Evolutionary conservation across 345 rosid species (phyloP).

Genomic region (Passiflora organensis): DNA sequence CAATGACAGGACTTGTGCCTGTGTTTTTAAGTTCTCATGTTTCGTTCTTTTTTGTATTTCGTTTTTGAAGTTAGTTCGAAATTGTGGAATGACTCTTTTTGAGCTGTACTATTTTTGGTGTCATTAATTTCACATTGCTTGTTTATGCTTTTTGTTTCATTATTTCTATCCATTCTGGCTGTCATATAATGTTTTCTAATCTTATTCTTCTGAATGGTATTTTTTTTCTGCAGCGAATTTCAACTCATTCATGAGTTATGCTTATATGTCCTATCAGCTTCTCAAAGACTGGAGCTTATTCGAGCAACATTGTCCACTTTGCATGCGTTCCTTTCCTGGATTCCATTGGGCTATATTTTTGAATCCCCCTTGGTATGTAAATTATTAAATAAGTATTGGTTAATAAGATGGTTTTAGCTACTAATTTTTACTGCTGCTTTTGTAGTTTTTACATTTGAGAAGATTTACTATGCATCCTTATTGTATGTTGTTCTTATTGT

Average conservation of each 20-base stretch:
- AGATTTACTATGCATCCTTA: constrained; percentile 15
- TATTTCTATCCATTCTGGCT: neutral
- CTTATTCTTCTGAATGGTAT: constrained; percentile 8
- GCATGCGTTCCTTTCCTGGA: constrained; percentile 99
- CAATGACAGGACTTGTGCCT: too few species aligned
- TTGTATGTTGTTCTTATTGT: neutral
- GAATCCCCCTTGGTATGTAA: constrained; percentile 86
- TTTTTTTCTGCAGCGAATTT: constrained; percentile 73
- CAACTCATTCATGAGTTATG: constrained; percentile 98
- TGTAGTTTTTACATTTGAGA: neutral
- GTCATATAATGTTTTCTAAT: neutral
- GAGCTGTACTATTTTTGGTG: too few species aligned
- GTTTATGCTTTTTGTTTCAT: neutral
- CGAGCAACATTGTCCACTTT: constrained; percentile 89
- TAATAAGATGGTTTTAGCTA: too few species aligned
- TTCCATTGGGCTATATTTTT: constrained; percentile 97
- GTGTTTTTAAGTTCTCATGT: too few species aligned
- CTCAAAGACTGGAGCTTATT: constrained; percentile 92
- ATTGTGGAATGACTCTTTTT: too few species aligned
- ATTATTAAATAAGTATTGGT: neutral
- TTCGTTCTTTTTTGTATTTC: too few species aligned
- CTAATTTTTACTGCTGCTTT: neutral
- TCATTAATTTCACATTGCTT: too few species aligned
- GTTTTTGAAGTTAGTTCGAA: too few species aligned
- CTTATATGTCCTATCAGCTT: constrained; percentile 90